phyloP scores from a whole-genome alignment of 2,329 filamentous ascomycete species.

The Calonectria montana region DNA sequence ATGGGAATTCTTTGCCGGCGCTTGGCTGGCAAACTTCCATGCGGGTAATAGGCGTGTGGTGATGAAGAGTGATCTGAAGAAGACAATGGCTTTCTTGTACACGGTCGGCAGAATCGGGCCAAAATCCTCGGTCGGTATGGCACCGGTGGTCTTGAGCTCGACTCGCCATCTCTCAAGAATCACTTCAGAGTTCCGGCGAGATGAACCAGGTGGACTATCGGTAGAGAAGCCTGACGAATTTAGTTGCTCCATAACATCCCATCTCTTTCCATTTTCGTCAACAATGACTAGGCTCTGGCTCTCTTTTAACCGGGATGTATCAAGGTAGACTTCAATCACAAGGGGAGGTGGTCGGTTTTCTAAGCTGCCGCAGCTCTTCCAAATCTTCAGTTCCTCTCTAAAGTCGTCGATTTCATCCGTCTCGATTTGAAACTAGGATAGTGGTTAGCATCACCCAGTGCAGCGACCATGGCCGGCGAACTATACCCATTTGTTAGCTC shows the following conservation, averaged over 20 bases:
- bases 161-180: slow-evolving; percentile 93
- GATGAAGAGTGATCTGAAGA: slow-evolving; percentile 90
- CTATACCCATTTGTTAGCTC: slow-evolving; percentile 90
- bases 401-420: slow-evolving; percentile 93
- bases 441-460: slow-evolving; percentile 25
- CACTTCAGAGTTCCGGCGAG: slow-evolving; percentile 73
- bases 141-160: slow-evolving; percentile 70
- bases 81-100: slow-evolving; percentile 97
- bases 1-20: slow-evolving; percentile 77
- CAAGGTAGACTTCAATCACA: slow-evolving; percentile 90
- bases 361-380: slow-evolving; percentile 83
- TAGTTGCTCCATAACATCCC: slow-evolving; percentile 89
- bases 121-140: slow-evolving; percentile 69
- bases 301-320: slow-evolving; percentile 80
- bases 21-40: slow-evolving; percentile 84
- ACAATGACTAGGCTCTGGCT: slow-evolving; percentile 89
- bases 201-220: slow-evolving; percentile 55
- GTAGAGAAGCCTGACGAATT: slow-evolving; percentile 69
- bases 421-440: slow-evolving; percentile 87
- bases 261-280: slow-evolving; percentile 90
- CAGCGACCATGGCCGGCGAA: slow-evolving; percentile 28
- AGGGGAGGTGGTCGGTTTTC: slow-evolving; percentile 84
- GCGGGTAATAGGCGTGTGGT: slow-evolving; percentile 85
- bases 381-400: slow-evolving; percentile 81
- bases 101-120: slow-evolving; percentile 80